Base-by-base conservation (phyloP, 164 flowering plant species). In the Vitis rupestris region DNA sequence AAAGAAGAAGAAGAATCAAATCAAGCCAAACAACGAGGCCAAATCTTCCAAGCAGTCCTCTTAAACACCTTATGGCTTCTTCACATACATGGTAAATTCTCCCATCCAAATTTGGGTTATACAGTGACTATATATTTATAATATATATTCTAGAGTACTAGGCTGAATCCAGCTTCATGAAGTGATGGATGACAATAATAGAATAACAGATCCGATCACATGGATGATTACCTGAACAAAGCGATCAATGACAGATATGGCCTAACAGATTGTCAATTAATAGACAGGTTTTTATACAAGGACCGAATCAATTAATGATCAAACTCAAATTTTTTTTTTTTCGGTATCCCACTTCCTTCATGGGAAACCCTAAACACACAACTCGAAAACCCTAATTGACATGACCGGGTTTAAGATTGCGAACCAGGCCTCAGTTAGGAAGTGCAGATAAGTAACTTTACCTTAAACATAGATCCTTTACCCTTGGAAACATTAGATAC, bases 1-100 rank as follows among this genome's bases (percentile, higher is more conserved):
- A 66, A 85, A 85, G 78, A 85, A 78, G 80, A 76, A 75, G 81
- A 80, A 73, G 73, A 63, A n/a, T 59, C 72, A 56, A 54, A 64
- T 54, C 55, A 76, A 73, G 70, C 31, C 61, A 2, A 44, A 64
- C 19, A 68, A 70, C 9, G 67, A 62, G 10, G 69, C 76, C 8
- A 76, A 70, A 61, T 9, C 80, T 37, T 57, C 70, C 3, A 72
- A 68, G 68, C 77, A 75, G 66, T 48, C 76, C 44, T 63, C 66
- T 37, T 73, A 23, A 61, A 48, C 47, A 19, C 58, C 9, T 1
- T 48, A 23, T 19, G 50, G 49, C 23, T 74, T 30, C 59, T 70
- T 69, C 53, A 31, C 11, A 2, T 54, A 16, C 47, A 60, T 75
- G 81, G 81, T 81, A 81, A 76, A 66, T 69, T 23, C 37, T 9